Evolutionary conservation across 345 rosid genomes (phyloP), one percentile per base, ranked within the genome.

Genomic region (Aquilaria yunnanensis): DNA sequence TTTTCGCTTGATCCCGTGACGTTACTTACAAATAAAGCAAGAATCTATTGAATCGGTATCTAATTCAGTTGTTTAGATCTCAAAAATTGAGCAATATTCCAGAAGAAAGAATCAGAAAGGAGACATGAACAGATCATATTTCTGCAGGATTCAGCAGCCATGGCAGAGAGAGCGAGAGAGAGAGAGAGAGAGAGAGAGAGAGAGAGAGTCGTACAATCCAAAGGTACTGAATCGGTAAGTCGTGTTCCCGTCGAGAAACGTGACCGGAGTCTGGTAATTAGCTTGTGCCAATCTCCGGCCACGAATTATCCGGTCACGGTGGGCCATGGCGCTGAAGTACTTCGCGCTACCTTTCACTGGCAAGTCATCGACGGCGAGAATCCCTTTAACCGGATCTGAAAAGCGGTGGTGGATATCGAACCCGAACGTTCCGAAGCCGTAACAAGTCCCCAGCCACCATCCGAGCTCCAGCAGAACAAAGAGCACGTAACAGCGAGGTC

Each of bases 361-460:
- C 6, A 90, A 67, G 52, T 75, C 89, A 70, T 85, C 86, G 1
- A 74, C 78, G 9, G 80, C 72, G 5, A 90, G 69, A 62, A 84
- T 71, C 14, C 83, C 85, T 56, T 76, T 78, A 12, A 90, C 85
- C 33, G 86, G 83, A 79, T 94, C 99, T 14, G 99, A 90, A 69
- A 70, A 94, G 47, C 93, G 80, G 72, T 94, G 93, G 63, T 86
- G 95, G 61, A 94, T 67, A 49, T 80, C 83, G 51, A 86, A 90
- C 48, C 88, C 99, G 69, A 82, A 85, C 10, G 82, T 89, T 30
- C 83, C 82, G 51, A 76, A 74, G 11, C 78, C 85, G 32, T 23
- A 63, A 61, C 80, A 78, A 31, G 71, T 53, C 16, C 59, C 63
- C 49, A 68, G 59, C 31, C 61, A 45, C 13, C 46, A 47, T 6